Evolutionary conservation across 2,329 filamentous ascomycete species (phyloP), one percentile per base, ranked within the genome.

Genomic region (Paraphaeosphaeria sporulosa): DNA sequence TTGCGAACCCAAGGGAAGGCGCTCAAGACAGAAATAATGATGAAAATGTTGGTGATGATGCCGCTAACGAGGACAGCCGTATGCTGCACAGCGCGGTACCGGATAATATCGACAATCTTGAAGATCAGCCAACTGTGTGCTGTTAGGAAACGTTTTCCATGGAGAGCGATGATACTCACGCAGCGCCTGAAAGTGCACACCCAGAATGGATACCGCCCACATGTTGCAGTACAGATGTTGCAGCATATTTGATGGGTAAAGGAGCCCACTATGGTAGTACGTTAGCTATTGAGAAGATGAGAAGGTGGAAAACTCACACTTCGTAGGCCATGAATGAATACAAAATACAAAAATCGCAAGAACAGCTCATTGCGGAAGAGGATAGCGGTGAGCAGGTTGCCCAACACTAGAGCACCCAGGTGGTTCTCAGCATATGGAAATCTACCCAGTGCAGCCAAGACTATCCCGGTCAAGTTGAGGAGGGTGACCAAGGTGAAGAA

Each of bases 1-100:
- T 76, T 76, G 57, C 74, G 73, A 47, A 76, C 70, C 73, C 73
- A 76, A 17, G 74, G 74, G 55, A 76, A 73, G 1, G 74, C 74
- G 36, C 73, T 76, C 23, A 75, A 51, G 32, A 76, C 71, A 9
- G 74, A 76, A n/a, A 76, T 69, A 25, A 76, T 71, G 47, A 76
- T 76, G 54, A 76, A 71, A 1, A 74, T 53, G 36, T 76, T 76
- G 8, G 74, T 76, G 52, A 76, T 59, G 10, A 76, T 70, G 4
- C 74, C 74, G 32, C 68, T 76, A 10, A 60, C 70, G 47, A 76
- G 71, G 2, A 76, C 71, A 34, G 71, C 72, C 23, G 57, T 63
- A 57, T 75, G 68, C 53, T 76, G 74, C 30, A 76, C 60, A 15
- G 72, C 70, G 19, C 71, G 73, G 56, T 75, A 74, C 17, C 64